These are phyloP conservation scores for Graphiopsis chlorocephala DNA, from an alignment of 2,329 filamentous ascomycete species.

Conservation along the genomic window DNA sequence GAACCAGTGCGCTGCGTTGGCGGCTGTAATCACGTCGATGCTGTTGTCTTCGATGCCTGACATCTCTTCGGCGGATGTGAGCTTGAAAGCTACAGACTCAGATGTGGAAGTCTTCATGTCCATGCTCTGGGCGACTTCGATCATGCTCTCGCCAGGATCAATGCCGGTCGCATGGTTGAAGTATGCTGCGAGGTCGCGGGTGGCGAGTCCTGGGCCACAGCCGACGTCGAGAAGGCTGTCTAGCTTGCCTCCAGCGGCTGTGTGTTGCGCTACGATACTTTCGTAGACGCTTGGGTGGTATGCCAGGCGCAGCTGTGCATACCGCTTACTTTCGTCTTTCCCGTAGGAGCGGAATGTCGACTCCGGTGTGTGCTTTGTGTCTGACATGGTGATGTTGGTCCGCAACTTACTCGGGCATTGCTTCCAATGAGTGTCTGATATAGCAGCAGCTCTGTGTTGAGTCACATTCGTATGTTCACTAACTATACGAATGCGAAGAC, in stretches of 20 bases:
- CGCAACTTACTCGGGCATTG: background rate
- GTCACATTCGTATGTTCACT: background rate
- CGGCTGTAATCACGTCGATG: constrained; percentile 26
- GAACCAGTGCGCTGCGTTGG: constrained; percentile 53
- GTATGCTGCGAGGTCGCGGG: constrained; percentile 44
- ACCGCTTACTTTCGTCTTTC: background rate
- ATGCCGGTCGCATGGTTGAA: constrained; percentile 51
- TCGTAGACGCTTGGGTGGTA: constrained; percentile 51
- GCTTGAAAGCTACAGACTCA: constrained; percentile 17
- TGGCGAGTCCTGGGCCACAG: constrained; percentile 55
- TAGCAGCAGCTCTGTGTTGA: background rate
- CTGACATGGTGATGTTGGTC: background rate
- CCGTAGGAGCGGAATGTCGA: background rate
- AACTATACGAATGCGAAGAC: background rate
- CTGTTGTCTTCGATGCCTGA: background rate
- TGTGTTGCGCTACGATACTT: constrained; percentile 48
- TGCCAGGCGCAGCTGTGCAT: constrained; percentile 18
- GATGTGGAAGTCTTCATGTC: constrained; percentile 7
- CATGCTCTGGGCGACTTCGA: constrained; percentile 29
- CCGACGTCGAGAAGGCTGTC: constrained; percentile 55
- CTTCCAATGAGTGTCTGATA: background rate
- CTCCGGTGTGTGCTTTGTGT: background rate
- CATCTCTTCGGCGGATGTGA: constrained; percentile 21
- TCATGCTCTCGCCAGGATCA: constrained; percentile 56
- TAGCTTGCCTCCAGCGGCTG: constrained; percentile 42